Conservation (phyloP, 768 basidiomycete species). For the Rhodosporidiobolus sp. region DNA sequence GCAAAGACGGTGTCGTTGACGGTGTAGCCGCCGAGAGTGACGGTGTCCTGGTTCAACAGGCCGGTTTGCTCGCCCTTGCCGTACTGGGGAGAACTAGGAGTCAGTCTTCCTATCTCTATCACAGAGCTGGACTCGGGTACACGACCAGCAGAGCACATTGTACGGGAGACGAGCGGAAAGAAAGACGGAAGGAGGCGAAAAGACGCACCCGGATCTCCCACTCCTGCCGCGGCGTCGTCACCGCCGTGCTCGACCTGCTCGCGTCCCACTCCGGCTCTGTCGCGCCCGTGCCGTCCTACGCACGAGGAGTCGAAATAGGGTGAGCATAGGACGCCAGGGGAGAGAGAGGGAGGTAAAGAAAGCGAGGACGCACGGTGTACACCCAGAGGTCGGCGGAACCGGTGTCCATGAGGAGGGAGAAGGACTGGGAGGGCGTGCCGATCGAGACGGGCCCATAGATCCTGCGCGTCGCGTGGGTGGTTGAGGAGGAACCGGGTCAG, state of each 20-base stretch:
- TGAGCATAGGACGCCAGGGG: too few species aligned
- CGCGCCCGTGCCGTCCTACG: neutral
- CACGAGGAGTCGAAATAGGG: neutral
- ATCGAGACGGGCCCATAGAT: conserved; percentile 1
- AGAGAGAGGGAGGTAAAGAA: neutral
- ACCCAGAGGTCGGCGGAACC: conserved; percentile 12
- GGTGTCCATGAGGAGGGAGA: conserved; percentile 9
- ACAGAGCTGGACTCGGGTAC: too few species aligned
- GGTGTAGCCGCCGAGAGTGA: conserved; percentile 21
- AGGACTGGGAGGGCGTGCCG: conserved; percentile 16
- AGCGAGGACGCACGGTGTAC: neutral
- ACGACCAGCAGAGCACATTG: too few species aligned
- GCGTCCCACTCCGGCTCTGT: conserved; percentile 1
- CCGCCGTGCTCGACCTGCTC: neutral
- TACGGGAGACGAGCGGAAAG: too few species aligned
- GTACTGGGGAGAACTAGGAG: neutral
- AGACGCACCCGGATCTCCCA: conserved; percentile 3
- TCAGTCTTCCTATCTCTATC: too few species aligned
- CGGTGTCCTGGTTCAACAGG: conserved; percentile 13
- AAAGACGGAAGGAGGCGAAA: neutral
- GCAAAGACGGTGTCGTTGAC: conserved; percentile 24
- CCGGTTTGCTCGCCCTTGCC: conserved; percentile 11
- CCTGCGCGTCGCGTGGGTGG: too few species aligned
- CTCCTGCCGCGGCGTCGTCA: neutral
- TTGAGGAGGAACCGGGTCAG: too few species aligned